phyloP scores from a whole-genome alignment of 306 rosid species.

The Cercis canadensis region DNA sequence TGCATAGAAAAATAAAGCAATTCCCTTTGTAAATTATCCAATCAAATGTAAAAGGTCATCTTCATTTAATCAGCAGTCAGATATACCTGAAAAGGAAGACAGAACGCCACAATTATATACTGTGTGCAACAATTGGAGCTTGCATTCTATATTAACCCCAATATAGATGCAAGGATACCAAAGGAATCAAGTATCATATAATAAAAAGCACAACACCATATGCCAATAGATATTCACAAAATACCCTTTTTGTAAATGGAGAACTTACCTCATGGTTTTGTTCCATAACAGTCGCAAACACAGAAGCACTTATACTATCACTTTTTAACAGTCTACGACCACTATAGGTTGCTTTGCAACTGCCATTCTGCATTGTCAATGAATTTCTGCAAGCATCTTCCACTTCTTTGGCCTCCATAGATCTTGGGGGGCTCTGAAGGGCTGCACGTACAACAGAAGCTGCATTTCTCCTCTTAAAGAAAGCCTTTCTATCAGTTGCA shows the following conservation, averaged over 20 bases:
- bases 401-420: slow-evolving; percentile 26
- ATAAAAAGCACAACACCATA: too few relatives aligned
- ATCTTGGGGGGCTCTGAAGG: slow-evolving; percentile 51
- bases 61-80: not conserved
- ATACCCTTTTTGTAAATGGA: not conserved
- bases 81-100: slow-evolving; percentile 1
- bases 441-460: slow-evolving; percentile 52
- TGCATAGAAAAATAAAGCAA: not conserved
- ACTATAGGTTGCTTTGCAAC: slow-evolving; percentile 34
- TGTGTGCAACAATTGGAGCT: not conserved
- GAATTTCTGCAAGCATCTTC: slow-evolving; percentile 31
- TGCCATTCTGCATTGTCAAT: slow-evolving; percentile 40
- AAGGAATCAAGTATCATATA: too few relatives aligned
- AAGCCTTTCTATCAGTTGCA: slow-evolving; percentile 40
- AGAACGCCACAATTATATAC: not conserved
- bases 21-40: not conserved
- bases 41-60: not conserved
- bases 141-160: not conserved
- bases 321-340: slow-evolving; percentile 47
- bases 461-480: slow-evolving; percentile 25
- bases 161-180: too few relatives aligned
- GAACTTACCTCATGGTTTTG: slow-evolving; percentile 35
- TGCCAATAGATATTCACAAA: not conserved
- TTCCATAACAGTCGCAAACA: slow-evolving; percentile 38
- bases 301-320: slow-evolving; percentile 50